phyloP scores from a whole-genome alignment of 164 flowering plant genomes.

The Santalum album region DNA sequence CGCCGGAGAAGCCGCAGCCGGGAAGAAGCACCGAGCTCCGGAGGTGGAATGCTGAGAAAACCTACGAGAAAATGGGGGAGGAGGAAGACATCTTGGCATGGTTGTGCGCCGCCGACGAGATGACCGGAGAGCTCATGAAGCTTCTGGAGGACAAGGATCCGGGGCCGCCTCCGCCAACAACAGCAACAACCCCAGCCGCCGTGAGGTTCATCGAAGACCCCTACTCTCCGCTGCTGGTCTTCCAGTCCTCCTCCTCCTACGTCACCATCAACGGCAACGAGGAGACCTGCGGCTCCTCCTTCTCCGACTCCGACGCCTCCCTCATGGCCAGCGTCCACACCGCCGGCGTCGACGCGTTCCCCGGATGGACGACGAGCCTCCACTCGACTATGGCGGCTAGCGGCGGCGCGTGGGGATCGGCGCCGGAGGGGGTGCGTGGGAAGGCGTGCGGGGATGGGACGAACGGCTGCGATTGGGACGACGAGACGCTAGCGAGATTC shows the following conservation, averaged over 20 bases:
- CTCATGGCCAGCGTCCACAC: slow-evolving; percentile 32
- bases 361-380: neutral
- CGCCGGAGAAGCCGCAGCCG: neutral
- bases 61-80: neutral
- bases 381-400: neutral
- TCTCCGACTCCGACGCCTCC: slow-evolving; percentile 29
- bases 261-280: slow-evolving; percentile 43
- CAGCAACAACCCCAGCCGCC: neutral
- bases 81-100: slow-evolving; percentile 10
- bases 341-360: slow-evolving; percentile 5
- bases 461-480: neutral
- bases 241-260: slow-evolving; percentile 25
- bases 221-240: slow-evolving; percentile 16
- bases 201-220: slow-evolving; percentile 27
- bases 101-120: slow-evolving; percentile 9
- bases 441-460: neutral
- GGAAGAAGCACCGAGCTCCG: neutral
- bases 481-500: slow-evolving; percentile 1
- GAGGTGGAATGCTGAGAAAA: neutral
- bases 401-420: neutral
- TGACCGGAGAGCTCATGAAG: slow-evolving; percentile 9
- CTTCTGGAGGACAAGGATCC: neutral
- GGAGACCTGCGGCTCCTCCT: slow-evolving; percentile 42
- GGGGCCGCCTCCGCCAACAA: neutral
- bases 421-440: neutral